Conservation (phyloP, 306 rosid species). For the Cicer pinnatifidum region DNA sequence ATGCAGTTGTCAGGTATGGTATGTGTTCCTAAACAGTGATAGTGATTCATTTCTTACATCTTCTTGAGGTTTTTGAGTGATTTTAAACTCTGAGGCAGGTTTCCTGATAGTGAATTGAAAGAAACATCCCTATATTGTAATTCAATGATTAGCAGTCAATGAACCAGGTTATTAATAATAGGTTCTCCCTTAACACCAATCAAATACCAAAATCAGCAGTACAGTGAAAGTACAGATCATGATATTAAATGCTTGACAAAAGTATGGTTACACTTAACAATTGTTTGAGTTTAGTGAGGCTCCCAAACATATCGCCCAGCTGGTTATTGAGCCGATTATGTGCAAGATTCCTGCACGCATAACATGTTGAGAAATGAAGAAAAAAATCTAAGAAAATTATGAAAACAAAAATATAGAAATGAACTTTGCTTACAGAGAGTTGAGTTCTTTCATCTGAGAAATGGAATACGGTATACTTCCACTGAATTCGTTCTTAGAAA, state of each 20-base stretch:
- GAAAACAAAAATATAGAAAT: not conserved
- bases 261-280: slow-evolving; percentile 61
- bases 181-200: too few species aligned
- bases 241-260: slow-evolving; percentile 4
- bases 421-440: slow-evolving; percentile 59
- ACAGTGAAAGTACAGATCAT: slow-evolving; percentile 12
- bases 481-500: slow-evolving; percentile 68
- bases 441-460: slow-evolving; percentile 70
- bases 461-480: slow-evolving; percentile 78
- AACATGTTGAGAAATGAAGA: slow-evolving; percentile 40
- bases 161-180: too few species aligned
- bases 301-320: slow-evolving; percentile 70
- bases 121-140: slow-evolving; percentile 77
- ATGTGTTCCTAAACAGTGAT: slow-evolving; percentile 13
- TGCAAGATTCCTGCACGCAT: slow-evolving; percentile 71
- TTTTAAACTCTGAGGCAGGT: slow-evolving; percentile 79
- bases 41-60: slow-evolving; percentile 60
- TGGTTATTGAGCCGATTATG: slow-evolving; percentile 75
- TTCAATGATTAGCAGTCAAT: slow-evolving; percentile 31
- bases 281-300: slow-evolving; percentile 68
- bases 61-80: slow-evolving; percentile 66
- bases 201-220: slow-evolving; percentile 28
- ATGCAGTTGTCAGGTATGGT: slow-evolving; percentile 19
- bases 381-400: not conserved
- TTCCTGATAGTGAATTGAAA: slow-evolving; percentile 72